Conservation (phyloP, 139 green algal genomes). For the Coelastrella sp. region DNA sequence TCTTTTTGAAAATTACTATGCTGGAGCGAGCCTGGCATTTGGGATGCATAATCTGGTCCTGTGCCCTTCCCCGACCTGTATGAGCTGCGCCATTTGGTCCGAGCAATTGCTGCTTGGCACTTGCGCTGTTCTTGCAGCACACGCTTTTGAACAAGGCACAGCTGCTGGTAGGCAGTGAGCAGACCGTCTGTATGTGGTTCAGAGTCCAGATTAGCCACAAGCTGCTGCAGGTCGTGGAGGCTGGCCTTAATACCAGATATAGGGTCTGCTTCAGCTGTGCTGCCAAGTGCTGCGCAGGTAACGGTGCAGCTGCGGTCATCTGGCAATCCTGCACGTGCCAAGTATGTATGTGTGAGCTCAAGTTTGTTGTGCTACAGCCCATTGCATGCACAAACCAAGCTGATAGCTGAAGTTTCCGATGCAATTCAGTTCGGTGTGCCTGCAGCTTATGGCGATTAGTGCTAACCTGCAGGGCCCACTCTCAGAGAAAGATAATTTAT, state of each 20-base stretch:
- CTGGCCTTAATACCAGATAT: not conserved
- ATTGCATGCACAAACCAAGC: too few relatives aligned
- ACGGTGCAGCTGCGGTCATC: too few relatives aligned
- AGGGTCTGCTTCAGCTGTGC: not conserved
- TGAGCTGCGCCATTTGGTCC: not conserved
- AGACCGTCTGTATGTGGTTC: conserved; percentile 5
- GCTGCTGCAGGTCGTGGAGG: conserved; percentile 18
- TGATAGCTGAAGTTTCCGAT: too few relatives aligned
- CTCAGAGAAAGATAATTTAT: not conserved
- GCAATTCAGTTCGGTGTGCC: too few relatives aligned
- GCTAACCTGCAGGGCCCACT: not conserved
- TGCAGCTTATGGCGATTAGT: too few relatives aligned
- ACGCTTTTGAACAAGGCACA: conserved; percentile 1
- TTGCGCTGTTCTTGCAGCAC: conserved; percentile 16
- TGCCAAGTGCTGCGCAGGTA: not conserved
- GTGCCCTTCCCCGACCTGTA: not conserved
- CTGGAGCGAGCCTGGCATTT: not conserved
- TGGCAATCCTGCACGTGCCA: too few relatives aligned
- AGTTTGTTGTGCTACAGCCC: too few relatives aligned
- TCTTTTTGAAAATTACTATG: not conserved
- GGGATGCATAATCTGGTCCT: not conserved
- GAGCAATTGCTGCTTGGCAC: not conserved
- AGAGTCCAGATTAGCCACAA: not conserved
- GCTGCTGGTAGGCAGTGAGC: conserved; percentile 33
- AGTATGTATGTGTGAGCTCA: too few relatives aligned